Evolutionary conservation across 140 eudicot genomes (phyloP), one percentile per base, ranked within the genome.

Genomic region (Stevia rebaudiana): DNA sequence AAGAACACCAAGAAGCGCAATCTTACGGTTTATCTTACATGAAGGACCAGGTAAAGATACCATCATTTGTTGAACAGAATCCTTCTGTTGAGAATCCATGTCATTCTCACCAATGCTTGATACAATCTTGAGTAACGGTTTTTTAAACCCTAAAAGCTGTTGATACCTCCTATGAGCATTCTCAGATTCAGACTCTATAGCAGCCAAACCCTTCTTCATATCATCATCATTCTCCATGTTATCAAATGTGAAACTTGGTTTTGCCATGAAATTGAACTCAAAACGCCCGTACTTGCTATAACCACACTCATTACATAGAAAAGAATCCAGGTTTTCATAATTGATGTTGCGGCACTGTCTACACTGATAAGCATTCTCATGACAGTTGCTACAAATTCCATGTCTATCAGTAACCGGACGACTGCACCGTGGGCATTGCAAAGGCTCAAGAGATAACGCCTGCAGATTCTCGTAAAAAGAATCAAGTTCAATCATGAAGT

Each of bases 61-160:
- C 99, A 94, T 94, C 99, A 94, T 94, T 73, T 94, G 99, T 77
- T 94, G 99, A 49, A 94, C 99, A 40, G 99, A 89, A 77, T 94
- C 99, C 79, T 94, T 94, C 81, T 94, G 99, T 73, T 94, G 99
- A 25, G 99, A 88, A 78, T 94, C 99, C 82, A 89, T 94, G 49
- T 94, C 99, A 69, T 86, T 89, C 80, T 94, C 99, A 5, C 99
- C 99, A 12, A 94, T 82, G 80, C 99, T 94, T 41, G 99, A 88
- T 17, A 94, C 99, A 67, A 94, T 94, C 84, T 94, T 94, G 50
- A 94, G 75, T 58, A 94, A 63, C 47, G 99, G 99, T 74, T 94
- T 94, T 76, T 94, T 94, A 68, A 94, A 94, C 31, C 97, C 97
- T 69, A 94, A 77, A 52, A 94, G 95, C 84, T 94, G 99, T 57